These are phyloP conservation scores for Malassezia equina DNA, from an alignment of 1,284 basidiomycete genomes.

Conservation along the genomic window DNA sequence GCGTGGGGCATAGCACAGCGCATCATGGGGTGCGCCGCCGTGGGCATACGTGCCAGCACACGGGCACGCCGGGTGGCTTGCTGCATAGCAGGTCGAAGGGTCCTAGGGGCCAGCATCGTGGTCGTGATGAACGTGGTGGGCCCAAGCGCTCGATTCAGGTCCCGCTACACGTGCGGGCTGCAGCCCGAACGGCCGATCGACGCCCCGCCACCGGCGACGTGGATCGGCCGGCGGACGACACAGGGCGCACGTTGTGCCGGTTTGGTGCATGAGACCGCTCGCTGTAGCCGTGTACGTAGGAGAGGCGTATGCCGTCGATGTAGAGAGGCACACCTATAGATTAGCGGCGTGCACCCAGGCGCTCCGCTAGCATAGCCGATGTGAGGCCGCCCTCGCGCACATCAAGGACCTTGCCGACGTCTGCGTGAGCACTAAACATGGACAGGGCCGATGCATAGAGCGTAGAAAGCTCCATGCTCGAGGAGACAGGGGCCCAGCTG, in stretches of 20 bases:
- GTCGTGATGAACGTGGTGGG: background rate
- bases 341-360: constrained; percentile 23
- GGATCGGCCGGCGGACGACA: no score
- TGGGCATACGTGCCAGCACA: background rate
- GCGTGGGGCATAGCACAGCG: background rate
- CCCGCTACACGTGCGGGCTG: background rate
- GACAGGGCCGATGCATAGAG: constrained; percentile 44
- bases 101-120: background rate
- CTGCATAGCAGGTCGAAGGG: background rate
- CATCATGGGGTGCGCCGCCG: background rate
- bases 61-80: background rate
- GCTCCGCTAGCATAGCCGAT: constrained; percentile 18
- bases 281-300: no score
- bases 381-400: constrained; percentile 32
- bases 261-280: no score
- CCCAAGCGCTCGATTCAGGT: background rate
- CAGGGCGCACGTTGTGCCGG: no score
- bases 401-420: constrained; percentile 41
- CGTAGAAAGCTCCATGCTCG: constrained; percentile 34
- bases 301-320: no score
- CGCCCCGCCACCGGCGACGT: no score
- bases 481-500: constrained; percentile 41
- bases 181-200: background rate
- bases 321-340: background rate
- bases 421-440: constrained; percentile 30